Percentiles rank a stretch among this genome's conserved stretches.
phyloP scores from a whole-genome alignment of 495 filamentous ascomycete genomes.

The Talaromyces proteolyticus region DNA sequence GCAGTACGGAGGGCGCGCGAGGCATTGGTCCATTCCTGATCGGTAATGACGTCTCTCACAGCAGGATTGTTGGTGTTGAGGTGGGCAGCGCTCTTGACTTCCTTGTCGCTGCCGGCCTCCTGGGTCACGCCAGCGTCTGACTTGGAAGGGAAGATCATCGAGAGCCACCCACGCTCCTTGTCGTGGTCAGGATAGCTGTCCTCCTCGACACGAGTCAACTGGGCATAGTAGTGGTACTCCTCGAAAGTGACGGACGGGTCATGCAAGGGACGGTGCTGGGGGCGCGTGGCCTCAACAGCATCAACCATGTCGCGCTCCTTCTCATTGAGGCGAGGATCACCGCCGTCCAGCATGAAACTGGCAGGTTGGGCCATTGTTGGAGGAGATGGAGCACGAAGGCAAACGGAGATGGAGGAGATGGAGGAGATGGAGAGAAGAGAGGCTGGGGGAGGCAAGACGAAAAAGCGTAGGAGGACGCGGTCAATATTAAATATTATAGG shows the following conservation, averaged over 20 bases:
- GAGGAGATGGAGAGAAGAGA: background rate
- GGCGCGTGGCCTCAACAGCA: slow-evolving; percentile 8
- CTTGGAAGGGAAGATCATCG: slow-evolving; percentile 17
- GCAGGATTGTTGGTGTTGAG: slow-evolving; percentile 10
- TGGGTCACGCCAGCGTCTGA: slow-evolving; percentile 10
- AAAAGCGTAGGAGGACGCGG: too few species aligned
- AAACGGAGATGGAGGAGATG: background rate
- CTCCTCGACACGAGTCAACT: slow-evolving; percentile 21
- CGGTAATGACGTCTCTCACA: slow-evolving; percentile 14
- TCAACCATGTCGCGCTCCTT: slow-evolving; percentile 11
- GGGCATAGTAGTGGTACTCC: slow-evolving; percentile 33
- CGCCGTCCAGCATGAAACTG: slow-evolving; percentile 5
- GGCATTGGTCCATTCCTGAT: slow-evolving; percentile 38
- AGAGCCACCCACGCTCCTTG: slow-evolving; percentile 13
- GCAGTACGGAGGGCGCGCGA: slow-evolving; percentile 38
- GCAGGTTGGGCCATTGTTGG: slow-evolving; percentile 5
- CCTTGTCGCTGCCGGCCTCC: background rate
- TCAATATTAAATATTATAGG: too few species aligned
- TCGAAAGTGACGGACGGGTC: slow-evolving; percentile 29
- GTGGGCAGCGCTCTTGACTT: slow-evolving; percentile 5
- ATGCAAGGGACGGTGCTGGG: slow-evolving; percentile 18
- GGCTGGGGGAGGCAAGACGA: background rate
- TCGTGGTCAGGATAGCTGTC: slow-evolving; percentile 8
- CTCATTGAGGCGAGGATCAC: slow-evolving; percentile 14
- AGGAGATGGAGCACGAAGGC: background rate